phyloP scores from a whole-genome alignment of 495 filamentous ascomycete genomes.

The Penicillium psychrofluorescens region DNA sequence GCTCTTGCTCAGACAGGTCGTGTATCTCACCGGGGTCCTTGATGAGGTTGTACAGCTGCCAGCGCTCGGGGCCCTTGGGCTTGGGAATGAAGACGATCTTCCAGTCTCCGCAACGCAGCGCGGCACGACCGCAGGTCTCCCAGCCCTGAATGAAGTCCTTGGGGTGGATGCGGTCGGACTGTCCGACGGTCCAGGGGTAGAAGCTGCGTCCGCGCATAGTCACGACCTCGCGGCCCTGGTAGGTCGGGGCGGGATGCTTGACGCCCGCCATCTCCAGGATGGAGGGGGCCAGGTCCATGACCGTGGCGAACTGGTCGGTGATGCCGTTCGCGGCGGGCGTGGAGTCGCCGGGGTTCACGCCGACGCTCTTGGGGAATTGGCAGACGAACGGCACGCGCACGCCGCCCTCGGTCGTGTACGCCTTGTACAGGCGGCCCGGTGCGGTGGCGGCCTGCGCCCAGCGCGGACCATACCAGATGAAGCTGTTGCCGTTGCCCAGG shows the following conservation, averaged over 20 bases:
- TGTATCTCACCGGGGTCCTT: constrained; percentile 47
- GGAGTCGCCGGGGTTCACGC: constrained; percentile 11
- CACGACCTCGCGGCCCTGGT: constrained; percentile 50
- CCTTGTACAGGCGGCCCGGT: constrained; percentile 54
- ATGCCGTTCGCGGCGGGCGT: constrained; percentile 27
- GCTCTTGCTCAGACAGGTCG: constrained; percentile 49
- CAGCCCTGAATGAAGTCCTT: constrained; percentile 42
- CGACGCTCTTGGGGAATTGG: constrained; percentile 32
- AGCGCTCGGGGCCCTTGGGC: constrained; percentile 39
- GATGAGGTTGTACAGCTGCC: constrained; percentile 41
- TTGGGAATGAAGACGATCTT: constrained; percentile 45
- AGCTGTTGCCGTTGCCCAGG: constrained; percentile 51
- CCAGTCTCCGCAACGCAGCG: constrained; percentile 40
- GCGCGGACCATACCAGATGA: constrained; percentile 60
- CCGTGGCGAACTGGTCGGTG: constrained; percentile 50
- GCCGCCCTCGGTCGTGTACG: constrained; percentile 56
- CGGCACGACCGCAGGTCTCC: constrained; percentile 40
- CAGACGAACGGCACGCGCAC: constrained; percentile 53
- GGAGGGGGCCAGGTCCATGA: constrained; percentile 58
- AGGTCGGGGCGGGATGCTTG: constrained; percentile 48
- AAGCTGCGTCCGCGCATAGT: constrained; percentile 49
- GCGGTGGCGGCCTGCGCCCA: constrained; percentile 61
- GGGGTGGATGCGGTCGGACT: constrained; percentile 32
- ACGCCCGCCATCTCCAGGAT: constrained; percentile 57
- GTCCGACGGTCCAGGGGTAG: constrained; percentile 32